Evolutionary conservation across 164 flowering plant genomes (phyloP), one percentile per base, ranked within the genome.

Genomic region (Buxus sempervirens): DNA sequence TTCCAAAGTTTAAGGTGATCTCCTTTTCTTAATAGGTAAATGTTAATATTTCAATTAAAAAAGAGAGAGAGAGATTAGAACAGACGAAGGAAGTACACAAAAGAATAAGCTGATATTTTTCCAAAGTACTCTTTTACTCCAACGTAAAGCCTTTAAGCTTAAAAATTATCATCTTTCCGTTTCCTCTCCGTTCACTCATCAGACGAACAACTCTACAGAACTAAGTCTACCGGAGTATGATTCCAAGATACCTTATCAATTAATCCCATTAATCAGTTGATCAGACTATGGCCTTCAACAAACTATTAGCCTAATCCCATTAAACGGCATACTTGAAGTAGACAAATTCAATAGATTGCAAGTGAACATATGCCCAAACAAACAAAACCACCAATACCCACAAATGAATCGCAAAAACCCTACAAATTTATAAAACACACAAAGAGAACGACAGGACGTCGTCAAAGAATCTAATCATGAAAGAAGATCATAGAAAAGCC

Each of bases 401-500:
- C 56, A 20, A 54, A 54, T 54, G 56, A 16, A 54, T 54, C 22
- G 26, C 27, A 21, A 58, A 27, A 26, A 16, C 15, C 58, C 58
- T 20, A 51, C 1, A 15, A 60, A 28, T 22, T 51, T 20, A 51
- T 13, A 51, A 68, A 22, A 18, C 7, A 23, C 22, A 49, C 42
- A 53, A 68, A 3, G 42, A 38, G 0, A 13, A 59, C 25, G 21
- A n/a, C n/a, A n/a, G n/a, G n/a, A n/a, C n/a, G n/a, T n/a, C n/a
- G n/a, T n/a, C n/a, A n/a, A 13, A 7, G 20, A 22, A 14, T 54
- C 28, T 13, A 20, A 55, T n/a, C 21, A 62, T 45, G 51, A 15
- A 23, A 26, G 38, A 28, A 23, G 60, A 65, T 65, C 68, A n/a
- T 55, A 59, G 20, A 12, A 21, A 25, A 72, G 9, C 25, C 16